These are phyloP conservation scores for Kondoa malvinella DNA, from an alignment of 768 basidiomycete genomes.

Conservation along the genomic window DNA sequence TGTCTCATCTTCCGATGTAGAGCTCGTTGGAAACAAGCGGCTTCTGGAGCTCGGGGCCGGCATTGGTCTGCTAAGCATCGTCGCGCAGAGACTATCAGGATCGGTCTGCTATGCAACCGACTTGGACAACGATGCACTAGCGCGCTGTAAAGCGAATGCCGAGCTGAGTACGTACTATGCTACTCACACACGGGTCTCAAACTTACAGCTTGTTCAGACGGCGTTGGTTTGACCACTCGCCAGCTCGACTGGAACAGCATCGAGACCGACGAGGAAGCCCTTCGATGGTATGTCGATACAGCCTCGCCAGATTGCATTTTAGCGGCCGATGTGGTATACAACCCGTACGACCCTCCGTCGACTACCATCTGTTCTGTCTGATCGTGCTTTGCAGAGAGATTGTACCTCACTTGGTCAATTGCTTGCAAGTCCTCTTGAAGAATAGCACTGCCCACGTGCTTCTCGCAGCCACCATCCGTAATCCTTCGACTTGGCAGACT, in stretches of 20 bases:
- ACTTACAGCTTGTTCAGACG: not conserved
- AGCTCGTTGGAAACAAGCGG: constrained; percentile 22
- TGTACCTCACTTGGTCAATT: constrained; percentile 4
- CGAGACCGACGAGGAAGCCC: not conserved
- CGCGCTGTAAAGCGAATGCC: not conserved
- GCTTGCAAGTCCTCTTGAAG: not conserved
- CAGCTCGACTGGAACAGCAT: not conserved
- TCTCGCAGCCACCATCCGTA: constrained; percentile 10
- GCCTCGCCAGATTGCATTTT: constrained; percentile 2
- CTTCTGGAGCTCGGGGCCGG: constrained; percentile 34
- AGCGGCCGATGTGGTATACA: constrained; percentile 6
- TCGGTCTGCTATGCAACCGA: constrained; percentile 5
- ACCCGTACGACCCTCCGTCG: not conserved
- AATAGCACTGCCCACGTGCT: not conserved
- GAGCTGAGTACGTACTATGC: constrained; percentile 7
- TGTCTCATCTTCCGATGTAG: not conserved
- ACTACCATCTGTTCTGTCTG: not conserved
- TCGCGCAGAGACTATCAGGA: constrained; percentile 11
- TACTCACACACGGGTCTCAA: too few relatives aligned
- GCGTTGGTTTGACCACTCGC: not conserved
- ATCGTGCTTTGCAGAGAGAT: not conserved
- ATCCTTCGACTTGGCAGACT: not conserved
- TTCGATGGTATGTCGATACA: not conserved
- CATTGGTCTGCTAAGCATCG: constrained; percentile 30
- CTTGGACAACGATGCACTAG: constrained; percentile 10